A percentile compares a stretch with the other conserved stretches of the same genome.
These are phyloP conservation scores for Carex myosuroides DNA, from an alignment of 176 grass and related monocot genomes.

Conservation along the genomic window DNA sequence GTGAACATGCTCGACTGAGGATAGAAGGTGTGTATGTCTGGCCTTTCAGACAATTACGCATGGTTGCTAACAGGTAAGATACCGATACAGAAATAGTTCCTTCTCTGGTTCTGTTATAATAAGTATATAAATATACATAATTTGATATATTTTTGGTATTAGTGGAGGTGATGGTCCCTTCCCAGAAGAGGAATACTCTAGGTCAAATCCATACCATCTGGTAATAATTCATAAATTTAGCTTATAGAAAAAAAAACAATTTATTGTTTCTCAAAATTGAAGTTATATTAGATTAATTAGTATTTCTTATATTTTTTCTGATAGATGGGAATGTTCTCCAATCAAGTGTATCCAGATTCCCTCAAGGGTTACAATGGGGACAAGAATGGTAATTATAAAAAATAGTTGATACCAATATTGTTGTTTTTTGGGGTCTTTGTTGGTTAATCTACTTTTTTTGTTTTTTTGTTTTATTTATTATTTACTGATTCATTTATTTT, in stretches of 20 bases:
- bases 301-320: conserved; percentile 12
- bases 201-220: conserved; percentile 97
- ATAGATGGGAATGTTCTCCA: conserved; percentile 88
- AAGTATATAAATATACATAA: neutral
- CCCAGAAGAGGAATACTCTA: conserved; percentile 95
- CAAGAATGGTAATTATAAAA: conserved; percentile 61
- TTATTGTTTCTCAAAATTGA: neutral
- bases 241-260: neutral
- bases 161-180: conserved; percentile 68
- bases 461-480: conserved; percentile 2
- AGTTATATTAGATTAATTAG: conserved; percentile 4
- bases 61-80: conserved; percentile 86
- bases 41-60: conserved; percentile 96
- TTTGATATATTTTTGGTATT: conserved; percentile 17
- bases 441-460: neutral
- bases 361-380: conserved; percentile 52
- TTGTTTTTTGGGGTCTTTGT: neutral
- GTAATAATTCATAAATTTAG: conserved; percentile 30
- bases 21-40: conserved; percentile 98
- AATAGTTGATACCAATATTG: neutral
- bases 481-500: neutral
- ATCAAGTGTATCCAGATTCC: conserved; percentile 92
- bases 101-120: conserved; percentile 18
- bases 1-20: conserved; percentile 72
- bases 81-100: conserved; percentile 10